Base-by-base conservation (phyloP, 441 rosid genomes). In the Theobroma grandiflorum region DNA sequence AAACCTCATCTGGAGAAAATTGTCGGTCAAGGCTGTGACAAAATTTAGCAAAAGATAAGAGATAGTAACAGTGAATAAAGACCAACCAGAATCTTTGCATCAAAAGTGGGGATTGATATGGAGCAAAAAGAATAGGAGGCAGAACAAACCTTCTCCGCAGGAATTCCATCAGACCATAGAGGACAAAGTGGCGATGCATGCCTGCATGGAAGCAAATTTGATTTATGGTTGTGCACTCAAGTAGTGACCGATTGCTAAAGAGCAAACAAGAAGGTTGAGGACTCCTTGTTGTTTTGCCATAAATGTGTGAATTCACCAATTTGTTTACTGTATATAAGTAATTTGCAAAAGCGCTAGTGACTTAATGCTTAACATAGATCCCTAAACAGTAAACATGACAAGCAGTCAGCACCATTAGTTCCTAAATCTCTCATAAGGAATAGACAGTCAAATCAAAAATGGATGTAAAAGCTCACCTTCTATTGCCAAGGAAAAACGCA, bases 121-220 rank as follows among this genome's bases (percentile, higher is more conserved):
- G 50, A 38, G 16, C 16, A 77, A 63, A 45, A 69, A 8, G 45
- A 72, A 47, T 16, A 6, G 16, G 67, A 69, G 38, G 81, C 47
- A 72, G 49, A 70, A 80, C 75, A 82, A 88, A 97, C 99, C 99
- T 97, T 89, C 88, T 90, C 33, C 95, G 89, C 66, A 97, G 91
- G 86, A 89, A 93, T 63, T 95, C 99, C 99, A 95, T 94, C 9
- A 97, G 89, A 86, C 99, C 97, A 74, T 87, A 97, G 45, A 97
- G 88, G 83, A 95, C 94, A 84, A 97, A 95, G 83, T 97, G 99
- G 55, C 96, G 95, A 85, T 94, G 99, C 76, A 95, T 85, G 78
- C 99, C 99, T 95, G 92, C 88, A 79, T 11, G 18, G 76, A 80
- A 76, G 43, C 72, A 61, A 73, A 67, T 5, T 55, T 57, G 49